Evolutionary conservation across 805 yeast species (phyloP).

Genomic region (Spathaspora arborariae): DNA sequence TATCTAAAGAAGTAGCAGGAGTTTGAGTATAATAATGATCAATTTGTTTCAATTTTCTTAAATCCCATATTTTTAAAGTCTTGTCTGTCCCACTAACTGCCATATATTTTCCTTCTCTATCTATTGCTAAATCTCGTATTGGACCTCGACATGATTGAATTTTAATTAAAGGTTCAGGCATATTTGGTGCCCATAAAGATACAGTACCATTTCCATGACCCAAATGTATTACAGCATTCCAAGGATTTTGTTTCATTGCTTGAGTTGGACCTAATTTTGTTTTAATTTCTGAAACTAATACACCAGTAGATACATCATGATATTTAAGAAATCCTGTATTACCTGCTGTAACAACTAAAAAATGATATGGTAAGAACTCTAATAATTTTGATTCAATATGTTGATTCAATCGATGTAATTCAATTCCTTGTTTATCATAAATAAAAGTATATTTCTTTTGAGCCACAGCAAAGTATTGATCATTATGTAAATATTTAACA

Average conservation of each 20-base stretch:
- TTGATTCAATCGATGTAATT: slow-evolving; percentile 85
- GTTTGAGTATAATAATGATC: slow-evolving; percentile 75
- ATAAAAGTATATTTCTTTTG: slow-evolving; percentile 93
- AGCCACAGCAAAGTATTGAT: slow-evolving; percentile 93
- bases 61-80: slow-evolving; percentile 86
- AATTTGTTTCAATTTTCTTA: slow-evolving; percentile 74
- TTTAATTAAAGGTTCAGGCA: slow-evolving; percentile 81
- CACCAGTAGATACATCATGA: slow-evolving; percentile 95
- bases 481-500: slow-evolving; percentile 86
- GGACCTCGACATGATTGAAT: slow-evolving; percentile 83
- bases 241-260: slow-evolving; percentile 85
- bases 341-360: slow-evolving; percentile 82
- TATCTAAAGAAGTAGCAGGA: slow-evolving; percentile 73
- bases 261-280: slow-evolving; percentile 90
- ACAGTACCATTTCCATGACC: slow-evolving; percentile 95
- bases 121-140: slow-evolving; percentile 76
- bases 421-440: slow-evolving; percentile 87
- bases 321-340: slow-evolving; percentile 84
- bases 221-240: slow-evolving; percentile 91
- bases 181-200: slow-evolving; percentile 88
- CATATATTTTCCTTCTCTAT: slow-evolving; percentile 92
- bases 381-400: slow-evolving; percentile 81
- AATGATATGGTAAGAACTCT: slow-evolving; percentile 92
- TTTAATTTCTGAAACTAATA: slow-evolving; percentile 73
- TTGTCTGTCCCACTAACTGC: slow-evolving; percentile 88